phyloP scores from a whole-genome alignment of 805 yeast genomes.

The Ogataea philodendri region DNA sequence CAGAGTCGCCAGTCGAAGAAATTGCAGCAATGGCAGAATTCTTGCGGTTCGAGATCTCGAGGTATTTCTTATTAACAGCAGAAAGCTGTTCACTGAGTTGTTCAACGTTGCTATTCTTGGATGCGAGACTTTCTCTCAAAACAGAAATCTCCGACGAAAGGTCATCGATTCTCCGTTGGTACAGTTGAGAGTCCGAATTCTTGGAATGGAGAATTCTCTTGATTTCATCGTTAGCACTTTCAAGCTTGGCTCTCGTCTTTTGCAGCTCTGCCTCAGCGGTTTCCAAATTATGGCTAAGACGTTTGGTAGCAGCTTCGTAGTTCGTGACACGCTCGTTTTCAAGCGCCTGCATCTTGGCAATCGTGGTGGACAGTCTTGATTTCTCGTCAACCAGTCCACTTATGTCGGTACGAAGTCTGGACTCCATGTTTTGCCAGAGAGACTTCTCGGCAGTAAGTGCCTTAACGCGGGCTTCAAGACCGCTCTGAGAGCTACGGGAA shows the following conservation, averaged over 20 bases:
- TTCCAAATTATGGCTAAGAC: conserved; percentile 49
- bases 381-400: conserved; percentile 56
- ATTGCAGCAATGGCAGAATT: conserved; percentile 30
- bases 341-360: conserved; percentile 58
- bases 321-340: conserved; percentile 60
- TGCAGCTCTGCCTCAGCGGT: conserved; percentile 48
- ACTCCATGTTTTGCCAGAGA: conserved; percentile 47
- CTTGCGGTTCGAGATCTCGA: conserved; percentile 29
- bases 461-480: conserved; percentile 43
- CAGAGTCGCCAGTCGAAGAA: conserved; percentile 19
- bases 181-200: conserved; percentile 54
- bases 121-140: conserved; percentile 41
- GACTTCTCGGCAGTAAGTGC: conserved; percentile 55
- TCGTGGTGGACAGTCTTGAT: conserved; percentile 51
- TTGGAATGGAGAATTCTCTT: conserved; percentile 49
- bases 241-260: conserved; percentile 44
- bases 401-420: conserved; percentile 52
- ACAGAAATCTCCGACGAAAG: conserved; percentile 44
- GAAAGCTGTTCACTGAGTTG: conserved; percentile 39
- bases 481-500: conserved; percentile 45
- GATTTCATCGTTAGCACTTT: conserved; percentile 49
- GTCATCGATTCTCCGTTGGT: conserved; percentile 59
- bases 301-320: conserved; percentile 46
- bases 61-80: conserved; percentile 34
- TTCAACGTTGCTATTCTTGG: conserved; percentile 40